Evolutionary conservation across 139 green algal species (phyloP).

Genomic region (Chlamydomonas schloesseri): DNA sequence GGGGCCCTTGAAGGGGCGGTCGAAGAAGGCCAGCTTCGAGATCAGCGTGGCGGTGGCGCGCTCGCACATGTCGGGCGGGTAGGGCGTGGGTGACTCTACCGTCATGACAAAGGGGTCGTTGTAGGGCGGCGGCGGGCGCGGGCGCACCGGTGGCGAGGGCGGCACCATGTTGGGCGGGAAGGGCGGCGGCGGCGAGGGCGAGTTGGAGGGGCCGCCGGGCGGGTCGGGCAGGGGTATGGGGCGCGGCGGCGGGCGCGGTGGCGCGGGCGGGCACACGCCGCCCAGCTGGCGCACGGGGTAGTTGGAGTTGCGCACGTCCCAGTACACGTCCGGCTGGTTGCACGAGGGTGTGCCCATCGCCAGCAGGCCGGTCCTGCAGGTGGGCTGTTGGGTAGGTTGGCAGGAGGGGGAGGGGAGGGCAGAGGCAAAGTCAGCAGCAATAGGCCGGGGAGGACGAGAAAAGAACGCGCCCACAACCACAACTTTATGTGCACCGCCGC

Average conservation of each 20-base stretch:
- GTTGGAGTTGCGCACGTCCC: constrained; percentile 36
- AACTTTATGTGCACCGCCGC: too few species aligned
- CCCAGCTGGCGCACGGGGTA: neutral
- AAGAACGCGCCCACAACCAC: neutral
- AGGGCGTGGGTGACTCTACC: neutral
- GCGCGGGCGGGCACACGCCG: neutral
- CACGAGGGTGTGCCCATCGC: neutral
- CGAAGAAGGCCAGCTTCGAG: constrained; percentile 26
- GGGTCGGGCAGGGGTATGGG: neutral
- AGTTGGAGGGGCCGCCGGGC: neutral
- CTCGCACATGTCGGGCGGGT: neutral
- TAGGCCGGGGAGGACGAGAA: neutral
- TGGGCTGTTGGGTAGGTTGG: neutral
- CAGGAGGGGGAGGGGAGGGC: too few species aligned
- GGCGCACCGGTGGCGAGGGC: neutral
- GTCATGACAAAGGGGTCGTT: constrained; percentile 28
- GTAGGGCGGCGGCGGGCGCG: constrained; percentile 11
- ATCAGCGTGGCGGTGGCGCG: neutral
- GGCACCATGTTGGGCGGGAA: neutral
- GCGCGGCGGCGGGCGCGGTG: constrained; percentile 19
- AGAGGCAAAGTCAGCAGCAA: neutral
- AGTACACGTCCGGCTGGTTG: neutral
- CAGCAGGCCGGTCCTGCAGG: constrained; percentile 7
- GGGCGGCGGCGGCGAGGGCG: neutral
- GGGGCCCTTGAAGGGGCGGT: constrained; percentile 12